phyloP scores from a whole-genome alignment of 352 stramenopile species.

The Phytophthora pseudosyringae region DNA sequence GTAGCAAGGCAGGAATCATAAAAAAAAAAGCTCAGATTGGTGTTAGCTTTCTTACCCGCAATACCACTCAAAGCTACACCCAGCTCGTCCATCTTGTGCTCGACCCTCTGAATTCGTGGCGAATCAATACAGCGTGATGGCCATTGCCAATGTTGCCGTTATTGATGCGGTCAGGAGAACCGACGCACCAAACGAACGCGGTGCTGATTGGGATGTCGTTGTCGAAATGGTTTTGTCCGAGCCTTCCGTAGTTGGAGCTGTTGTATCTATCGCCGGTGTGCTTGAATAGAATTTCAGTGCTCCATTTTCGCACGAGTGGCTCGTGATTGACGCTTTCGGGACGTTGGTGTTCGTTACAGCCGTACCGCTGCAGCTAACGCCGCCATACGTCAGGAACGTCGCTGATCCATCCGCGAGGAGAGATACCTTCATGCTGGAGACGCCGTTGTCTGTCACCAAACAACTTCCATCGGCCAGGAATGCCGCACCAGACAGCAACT shows the following conservation, averaged over 20 bases:
- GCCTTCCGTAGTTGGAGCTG: slow-evolving; percentile 4
- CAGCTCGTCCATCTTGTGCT: neutral
- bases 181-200: slow-evolving; percentile 8
- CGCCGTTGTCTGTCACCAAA: slow-evolving; percentile 45
- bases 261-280: slow-evolving; percentile 11
- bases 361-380: slow-evolving; percentile 39
- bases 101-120: neutral
- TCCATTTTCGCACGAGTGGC: slow-evolving; percentile 37
- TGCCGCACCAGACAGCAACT: slow-evolving; percentile 43
- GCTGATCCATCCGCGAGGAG: slow-evolving; percentile 39
- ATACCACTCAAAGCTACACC: neutral
- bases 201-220: slow-evolving; percentile 27
- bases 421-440: slow-evolving; percentile 45
- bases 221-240: slow-evolving; percentile 32
- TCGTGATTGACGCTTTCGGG: slow-evolving; percentile 24
- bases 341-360: slow-evolving; percentile 36
- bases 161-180: slow-evolving; percentile 11
- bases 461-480: slow-evolving; percentile 54
- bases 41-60: neutral
- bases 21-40: slow-evolving; percentile 6
- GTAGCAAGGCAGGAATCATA: slow-evolving; percentile 3
- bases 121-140: slow-evolving; percentile 20
- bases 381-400: slow-evolving; percentile 41
- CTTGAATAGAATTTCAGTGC: slow-evolving; percentile 44
- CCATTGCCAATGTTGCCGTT: slow-evolving; percentile 4